Evolutionary conservation across 768 basidiomycete species (phyloP).

Genomic region (Lenzites betulinus): DNA sequence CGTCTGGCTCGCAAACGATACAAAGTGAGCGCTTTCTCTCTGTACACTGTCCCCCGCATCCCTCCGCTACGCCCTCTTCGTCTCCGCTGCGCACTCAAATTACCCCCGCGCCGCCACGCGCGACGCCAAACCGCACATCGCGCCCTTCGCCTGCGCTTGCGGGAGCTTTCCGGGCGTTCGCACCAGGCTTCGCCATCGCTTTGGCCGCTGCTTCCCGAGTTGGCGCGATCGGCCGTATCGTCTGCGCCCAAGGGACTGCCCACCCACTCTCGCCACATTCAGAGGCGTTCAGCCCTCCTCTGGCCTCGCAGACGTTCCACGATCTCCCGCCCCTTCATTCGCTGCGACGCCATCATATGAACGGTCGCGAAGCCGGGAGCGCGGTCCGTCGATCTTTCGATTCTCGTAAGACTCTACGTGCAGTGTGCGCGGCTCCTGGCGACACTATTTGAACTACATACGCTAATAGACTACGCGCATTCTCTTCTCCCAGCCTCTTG

Average conservation of each 20-base stretch:
- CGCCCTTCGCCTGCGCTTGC: background rate
- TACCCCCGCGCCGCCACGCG: background rate
- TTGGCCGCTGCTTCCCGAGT: conserved; percentile 7
- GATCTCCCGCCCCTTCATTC: background rate
- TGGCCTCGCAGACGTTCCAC: too few relatives aligned
- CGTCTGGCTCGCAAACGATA: conserved; percentile 86
- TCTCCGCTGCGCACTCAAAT: conserved; percentile 15
- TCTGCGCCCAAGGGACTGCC: background rate
- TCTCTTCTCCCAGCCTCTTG: too few relatives aligned
- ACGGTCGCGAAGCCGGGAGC: background rate
- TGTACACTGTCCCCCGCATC: too few relatives aligned
- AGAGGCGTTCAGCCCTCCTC: too few relatives aligned
- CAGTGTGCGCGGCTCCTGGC: too few relatives aligned
- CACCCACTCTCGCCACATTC: background rate
- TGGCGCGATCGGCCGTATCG: conserved; percentile 8
- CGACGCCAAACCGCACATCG: conserved; percentile 2
- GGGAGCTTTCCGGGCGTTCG: background rate
- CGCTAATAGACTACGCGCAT: too few relatives aligned
- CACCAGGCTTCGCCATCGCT: background rate
- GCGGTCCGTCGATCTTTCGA: conserved; percentile 6
- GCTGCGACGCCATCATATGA: background rate
- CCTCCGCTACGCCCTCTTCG: too few relatives aligned
- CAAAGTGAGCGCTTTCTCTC: conserved; percentile 54
- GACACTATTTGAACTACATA: too few relatives aligned
- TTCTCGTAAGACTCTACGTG: conserved; percentile 4